Evolutionary conservation across 2,329 filamentous ascomycete genomes (phyloP).

Genomic region (Trichothecium roseum): DNA sequence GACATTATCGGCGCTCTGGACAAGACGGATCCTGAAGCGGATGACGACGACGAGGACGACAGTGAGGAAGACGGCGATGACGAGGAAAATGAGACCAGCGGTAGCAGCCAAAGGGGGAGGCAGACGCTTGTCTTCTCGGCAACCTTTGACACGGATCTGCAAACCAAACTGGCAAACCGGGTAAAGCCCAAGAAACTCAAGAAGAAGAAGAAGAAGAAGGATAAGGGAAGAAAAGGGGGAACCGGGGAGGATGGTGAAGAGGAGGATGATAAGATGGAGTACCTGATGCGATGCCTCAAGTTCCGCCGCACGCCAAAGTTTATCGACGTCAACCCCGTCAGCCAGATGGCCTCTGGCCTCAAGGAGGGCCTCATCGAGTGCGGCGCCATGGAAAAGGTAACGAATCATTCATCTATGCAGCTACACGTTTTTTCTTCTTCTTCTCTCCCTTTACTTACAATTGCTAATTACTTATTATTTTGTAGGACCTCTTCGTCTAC

Average conservation of each 20-base stretch:
- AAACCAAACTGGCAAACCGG: slow-evolving; percentile 82
- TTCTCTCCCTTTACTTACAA: neutral
- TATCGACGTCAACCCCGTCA: slow-evolving; percentile 80
- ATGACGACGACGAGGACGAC: slow-evolving; percentile 36
- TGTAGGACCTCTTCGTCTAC: slow-evolving; percentile 83
- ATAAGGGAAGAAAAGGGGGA: no score
- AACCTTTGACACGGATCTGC: slow-evolving; percentile 83
- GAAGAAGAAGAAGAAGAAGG: no score
- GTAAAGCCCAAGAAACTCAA: slow-evolving; percentile 30
- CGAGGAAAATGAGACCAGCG: slow-evolving; percentile 33
- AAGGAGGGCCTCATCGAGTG: slow-evolving; percentile 91
- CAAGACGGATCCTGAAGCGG: slow-evolving; percentile 52
- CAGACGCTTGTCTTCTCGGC: slow-evolving; percentile 96
- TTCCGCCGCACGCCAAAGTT: slow-evolving; percentile 83
- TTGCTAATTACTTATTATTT: slow-evolving; percentile 9
- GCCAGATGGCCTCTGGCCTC: slow-evolving; percentile 77
- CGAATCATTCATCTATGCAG: slow-evolving; percentile 2
- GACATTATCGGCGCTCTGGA: slow-evolving; percentile 79
- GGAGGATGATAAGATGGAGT: slow-evolving; percentile 80
- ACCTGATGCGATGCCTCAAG: slow-evolving; percentile 79
- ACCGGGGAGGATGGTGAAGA: slow-evolving; percentile 48
- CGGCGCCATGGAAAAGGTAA: slow-evolving; percentile 80
- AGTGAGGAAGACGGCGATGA: slow-evolving; percentile 39
- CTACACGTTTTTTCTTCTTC: no score
- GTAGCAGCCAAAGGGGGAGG: slow-evolving; percentile 37